A percentile compares a stretch with the other conserved stretches of the same genome.
Evolutionary conservation across 805 yeast species (phyloP).

Genomic region (Priceomyces haplophilus): DNA sequence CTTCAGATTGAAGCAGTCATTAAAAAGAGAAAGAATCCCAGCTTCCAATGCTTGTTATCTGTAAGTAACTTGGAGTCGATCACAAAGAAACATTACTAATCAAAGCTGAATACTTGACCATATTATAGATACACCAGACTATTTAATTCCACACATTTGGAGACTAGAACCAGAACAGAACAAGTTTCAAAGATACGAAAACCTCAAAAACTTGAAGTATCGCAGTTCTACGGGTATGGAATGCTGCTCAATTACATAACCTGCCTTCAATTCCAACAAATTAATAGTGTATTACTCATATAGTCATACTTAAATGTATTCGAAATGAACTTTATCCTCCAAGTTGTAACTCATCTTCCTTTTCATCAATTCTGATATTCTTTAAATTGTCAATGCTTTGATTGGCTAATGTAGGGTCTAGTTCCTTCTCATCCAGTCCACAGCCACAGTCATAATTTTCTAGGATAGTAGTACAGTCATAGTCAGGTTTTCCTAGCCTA

Average conservation of each 20-base stretch:
- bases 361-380: constrained; percentile 45
- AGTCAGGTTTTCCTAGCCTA: constrained; percentile 61
- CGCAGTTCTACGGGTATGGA: constrained; percentile 9
- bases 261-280: not conserved
- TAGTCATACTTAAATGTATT: not conserved
- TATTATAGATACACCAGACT: constrained; percentile 44
- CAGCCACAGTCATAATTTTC: constrained; percentile 98
- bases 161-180: constrained; percentile 31
- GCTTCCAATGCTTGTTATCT: constrained; percentile 60
- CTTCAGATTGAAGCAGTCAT: constrained; percentile 46
- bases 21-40: constrained; percentile 56
- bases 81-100: constrained; percentile 6
- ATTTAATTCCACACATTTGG: constrained; percentile 47
- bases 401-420: constrained; percentile 38
- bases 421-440: constrained; percentile 65
- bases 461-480: constrained; percentile 80
- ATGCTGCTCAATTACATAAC: constrained; percentile 32
- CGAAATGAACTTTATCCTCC: constrained; percentile 33
- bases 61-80: constrained; percentile 16
- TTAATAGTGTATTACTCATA: not conserved
- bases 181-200: constrained; percentile 28
- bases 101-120: constrained; percentile 36
- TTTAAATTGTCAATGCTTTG: constrained; percentile 40
- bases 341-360: constrained; percentile 42
- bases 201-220: constrained; percentile 8